Evolutionary conservation across 345 rosid genomes (phyloP).

Genomic region (Eucalyptus marginata): DNA sequence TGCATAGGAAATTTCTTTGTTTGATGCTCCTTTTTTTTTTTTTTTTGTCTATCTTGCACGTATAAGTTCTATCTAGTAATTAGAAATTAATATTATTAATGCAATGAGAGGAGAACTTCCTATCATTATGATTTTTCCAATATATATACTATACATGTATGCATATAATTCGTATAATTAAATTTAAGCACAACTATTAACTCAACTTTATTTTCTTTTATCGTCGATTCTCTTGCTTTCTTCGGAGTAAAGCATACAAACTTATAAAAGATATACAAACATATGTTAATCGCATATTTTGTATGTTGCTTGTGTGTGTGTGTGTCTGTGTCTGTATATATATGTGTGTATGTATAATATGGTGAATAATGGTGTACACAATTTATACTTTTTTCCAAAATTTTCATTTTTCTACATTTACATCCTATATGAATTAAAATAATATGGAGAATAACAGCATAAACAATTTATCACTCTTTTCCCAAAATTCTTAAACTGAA

Average conservation of each 20-base stretch:
- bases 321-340: no score
- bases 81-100: not conserved
- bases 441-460: not conserved
- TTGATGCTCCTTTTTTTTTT: not conserved
- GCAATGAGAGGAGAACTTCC: not conserved
- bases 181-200: not conserved
- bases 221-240: not conserved
- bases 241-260: not conserved
- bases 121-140: not conserved
- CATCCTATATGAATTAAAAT: not conserved
- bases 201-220: not conserved
- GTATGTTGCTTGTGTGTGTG: no score
- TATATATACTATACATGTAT: no score
- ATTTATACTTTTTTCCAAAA: not conserved
- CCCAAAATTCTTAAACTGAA: not conserved
- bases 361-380: not conserved
- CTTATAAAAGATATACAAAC: no score
- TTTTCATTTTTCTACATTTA: not conserved
- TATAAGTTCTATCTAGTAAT: not conserved
- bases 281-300: no score
- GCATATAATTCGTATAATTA: not conserved
- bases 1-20: not conserved
- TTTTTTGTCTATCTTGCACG: not conserved
- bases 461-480: no score
- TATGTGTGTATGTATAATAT: no score